These are phyloP conservation scores for Ustilago cynodontis DNA, from an alignment of 1,284 basidiomycete species.

Conservation along the genomic window DNA sequence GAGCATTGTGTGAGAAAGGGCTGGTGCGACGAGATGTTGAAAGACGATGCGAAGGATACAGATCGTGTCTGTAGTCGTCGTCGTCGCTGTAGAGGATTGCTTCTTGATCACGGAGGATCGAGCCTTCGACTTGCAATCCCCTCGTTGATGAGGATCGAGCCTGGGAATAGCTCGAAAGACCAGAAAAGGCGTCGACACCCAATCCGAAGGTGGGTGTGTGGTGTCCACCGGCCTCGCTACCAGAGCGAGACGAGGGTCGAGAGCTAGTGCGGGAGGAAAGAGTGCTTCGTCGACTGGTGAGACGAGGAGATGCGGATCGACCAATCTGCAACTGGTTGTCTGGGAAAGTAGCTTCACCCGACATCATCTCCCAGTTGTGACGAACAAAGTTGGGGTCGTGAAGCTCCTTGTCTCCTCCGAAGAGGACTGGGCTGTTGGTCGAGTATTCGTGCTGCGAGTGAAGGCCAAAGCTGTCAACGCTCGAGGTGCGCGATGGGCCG, in stretches of 20 bases:
- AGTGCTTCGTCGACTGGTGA: slow-evolving; percentile 34
- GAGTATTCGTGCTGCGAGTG: slow-evolving; percentile 17
- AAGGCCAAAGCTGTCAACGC: slow-evolving; percentile 20
- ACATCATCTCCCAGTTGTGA: slow-evolving; percentile 52
- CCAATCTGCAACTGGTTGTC: slow-evolving; percentile 38
- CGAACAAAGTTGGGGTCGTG: slow-evolving; percentile 48
- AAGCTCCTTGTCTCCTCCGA: slow-evolving; percentile 43
- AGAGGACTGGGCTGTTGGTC: slow-evolving; percentile 32
- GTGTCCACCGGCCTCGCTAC: slow-evolving; percentile 32
- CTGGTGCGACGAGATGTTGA: slow-evolving; percentile 23
- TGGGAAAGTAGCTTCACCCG: slow-evolving; percentile 22
- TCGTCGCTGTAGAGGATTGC: slow-evolving; percentile 39
- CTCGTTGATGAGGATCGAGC: slow-evolving; percentile 16
- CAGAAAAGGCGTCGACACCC: slow-evolving; percentile 31
- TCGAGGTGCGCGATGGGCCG: slow-evolving; percentile 13
- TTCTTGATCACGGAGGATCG: slow-evolving; percentile 42
- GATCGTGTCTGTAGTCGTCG: slow-evolving; percentile 12
- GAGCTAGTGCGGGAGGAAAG: slow-evolving; percentile 36
- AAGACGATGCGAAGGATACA: slow-evolving; percentile 15
- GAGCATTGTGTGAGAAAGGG: slow-evolving; percentile 2
- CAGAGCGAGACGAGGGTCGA: slow-evolving; percentile 40
- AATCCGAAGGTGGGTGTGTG: slow-evolving; percentile 24
- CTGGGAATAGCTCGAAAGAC: slow-evolving; percentile 38
- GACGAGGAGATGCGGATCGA: slow-evolving; percentile 22
- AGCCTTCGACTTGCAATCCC: slow-evolving; percentile 43